A percentile compares a stretch with the other conserved stretches of the same genome.
Conservation (phyloP, 495 filamentous ascomycete genomes). For the Aspergillus saccharolyticus region DNA sequence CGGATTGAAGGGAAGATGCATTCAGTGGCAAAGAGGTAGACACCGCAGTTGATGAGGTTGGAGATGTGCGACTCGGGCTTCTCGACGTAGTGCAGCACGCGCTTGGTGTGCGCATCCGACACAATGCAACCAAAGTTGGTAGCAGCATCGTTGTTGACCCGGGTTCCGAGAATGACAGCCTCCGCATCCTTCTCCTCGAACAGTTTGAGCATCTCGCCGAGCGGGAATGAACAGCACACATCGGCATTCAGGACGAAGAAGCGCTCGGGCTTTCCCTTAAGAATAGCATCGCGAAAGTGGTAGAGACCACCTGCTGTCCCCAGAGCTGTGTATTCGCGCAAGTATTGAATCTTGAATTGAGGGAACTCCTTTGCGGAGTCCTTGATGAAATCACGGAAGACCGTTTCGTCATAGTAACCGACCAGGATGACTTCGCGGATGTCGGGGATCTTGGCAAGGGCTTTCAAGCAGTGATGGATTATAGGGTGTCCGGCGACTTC, state of each 20-base stretch:
- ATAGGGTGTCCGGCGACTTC: conserved; percentile 98
- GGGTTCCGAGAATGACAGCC: conserved; percentile 92
- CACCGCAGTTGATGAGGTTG: conserved; percentile 98
- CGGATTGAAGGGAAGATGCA: conserved; percentile 96
- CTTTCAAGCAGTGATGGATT: conserved; percentile 93
- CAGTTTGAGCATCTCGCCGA: conserved; percentile 88
- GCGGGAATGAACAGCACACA: conserved; percentile 98
- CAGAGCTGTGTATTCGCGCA: conserved; percentile 95
- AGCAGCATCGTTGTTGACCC: conserved; percentile 86
- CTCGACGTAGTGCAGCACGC: conserved; percentile 98
- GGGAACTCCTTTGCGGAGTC: conserved; percentile 79
- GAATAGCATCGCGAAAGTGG: conserved; percentile 98
- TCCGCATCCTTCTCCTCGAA: conserved; percentile 96
- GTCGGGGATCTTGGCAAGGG: conserved; percentile 82
- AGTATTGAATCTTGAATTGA: conserved; percentile 86
- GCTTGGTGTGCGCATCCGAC: conserved; percentile 87
- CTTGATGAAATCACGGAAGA: conserved; percentile 98
- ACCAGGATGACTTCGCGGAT: conserved; percentile 97
- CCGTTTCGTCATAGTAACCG: conserved; percentile 95
- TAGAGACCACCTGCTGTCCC: conserved; percentile 96
- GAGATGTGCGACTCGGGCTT: conserved; percentile 98
- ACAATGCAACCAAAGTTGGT: conserved; percentile 98
- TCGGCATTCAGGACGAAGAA: conserved; percentile 98
- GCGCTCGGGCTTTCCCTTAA: conserved; percentile 90
- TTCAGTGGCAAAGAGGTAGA: conserved; percentile 94